Evolutionary conservation across 129 eudicot species (phyloP), one percentile per base, ranked within the genome.

Genomic region (Centaurea solstitialis): DNA sequence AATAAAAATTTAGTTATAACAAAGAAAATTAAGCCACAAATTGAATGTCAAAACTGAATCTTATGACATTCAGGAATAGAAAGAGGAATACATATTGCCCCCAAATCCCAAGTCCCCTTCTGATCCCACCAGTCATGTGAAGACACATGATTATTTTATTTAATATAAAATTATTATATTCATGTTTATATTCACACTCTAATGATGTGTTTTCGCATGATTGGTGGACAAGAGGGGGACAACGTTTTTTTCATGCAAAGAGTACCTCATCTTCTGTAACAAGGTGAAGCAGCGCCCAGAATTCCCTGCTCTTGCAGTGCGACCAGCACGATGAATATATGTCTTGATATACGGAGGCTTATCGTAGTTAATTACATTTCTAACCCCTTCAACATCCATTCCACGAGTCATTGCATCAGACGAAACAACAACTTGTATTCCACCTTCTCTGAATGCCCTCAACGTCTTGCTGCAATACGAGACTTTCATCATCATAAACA

Each of bases 351-450:
- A 90, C 18, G 87, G 74, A 28, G 98, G 98, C 79, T 85, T 86
- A 74, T 94, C 98, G 64, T 94, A 94, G 70, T 92, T 94, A 18
- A 94, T 90, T 35, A 94, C 97, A 81, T 92, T 94, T 87, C 74
- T 75, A 74, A 94, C 91, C 59, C 93, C 98, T 82, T 92, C 93
- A 72, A 94, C 94, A 80, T 94, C 98, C 96, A 90, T 94, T 53
- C 98, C 98, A 87, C 98, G 94, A 61, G 97, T 88, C 91, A 94
- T 88, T 53, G 90, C 94, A 85, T 94, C 98, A 61, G 98, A 87
- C 20, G 94, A 92, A 47, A 94, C 86, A 43, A 94, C 90, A 2
- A 92, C 96, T 82, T 90, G 92, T 73, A 89, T 62, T 47, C 85
- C 88, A 64, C 98, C 98, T 70, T 85, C 72, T 33, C 97, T 86